Evolutionary conservation across 495 filamentous ascomycete species (phyloP).

Genomic region (Bathelium albidoporum): DNA sequence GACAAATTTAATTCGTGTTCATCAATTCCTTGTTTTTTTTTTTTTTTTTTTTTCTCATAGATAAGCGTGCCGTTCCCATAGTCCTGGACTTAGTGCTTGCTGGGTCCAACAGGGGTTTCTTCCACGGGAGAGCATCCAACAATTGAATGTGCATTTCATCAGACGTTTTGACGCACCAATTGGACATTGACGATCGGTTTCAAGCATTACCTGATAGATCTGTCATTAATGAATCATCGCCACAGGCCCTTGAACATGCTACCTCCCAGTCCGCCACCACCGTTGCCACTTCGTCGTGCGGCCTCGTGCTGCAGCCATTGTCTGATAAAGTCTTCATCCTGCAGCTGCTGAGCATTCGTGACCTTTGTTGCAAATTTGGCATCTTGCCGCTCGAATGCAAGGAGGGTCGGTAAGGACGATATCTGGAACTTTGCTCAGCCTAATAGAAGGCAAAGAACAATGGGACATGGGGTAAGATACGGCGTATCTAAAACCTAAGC

Average conservation of each 20-base stretch:
- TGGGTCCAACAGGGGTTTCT: no score
- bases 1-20: no score
- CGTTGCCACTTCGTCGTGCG: slow-evolving; percentile 39
- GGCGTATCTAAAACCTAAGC: slow-evolving; percentile 46
- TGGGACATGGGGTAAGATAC: slow-evolving; percentile 11
- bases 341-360: slow-evolving; percentile 42
- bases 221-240: neutral
- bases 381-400: slow-evolving; percentile 54
- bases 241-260: neutral
- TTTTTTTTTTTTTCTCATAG: no score
- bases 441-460: neutral
- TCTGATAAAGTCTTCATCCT: slow-evolving; percentile 43
- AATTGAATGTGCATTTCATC: neutral
- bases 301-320: slow-evolving; percentile 54
- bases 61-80: no score
- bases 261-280: slow-evolving; percentile 28
- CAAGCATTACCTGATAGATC: no score
- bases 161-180: neutral
- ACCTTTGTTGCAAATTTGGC: slow-evolving; percentile 46
- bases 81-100: no score
- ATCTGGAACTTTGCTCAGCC: slow-evolving; percentile 9
- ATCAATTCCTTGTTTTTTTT: no score
- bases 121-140: no score
- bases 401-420: slow-evolving; percentile 50
- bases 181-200: no score